phyloP scores from a whole-genome alignment of 1,284 basidiomycete species.

The Macrocybe sp. region DNA sequence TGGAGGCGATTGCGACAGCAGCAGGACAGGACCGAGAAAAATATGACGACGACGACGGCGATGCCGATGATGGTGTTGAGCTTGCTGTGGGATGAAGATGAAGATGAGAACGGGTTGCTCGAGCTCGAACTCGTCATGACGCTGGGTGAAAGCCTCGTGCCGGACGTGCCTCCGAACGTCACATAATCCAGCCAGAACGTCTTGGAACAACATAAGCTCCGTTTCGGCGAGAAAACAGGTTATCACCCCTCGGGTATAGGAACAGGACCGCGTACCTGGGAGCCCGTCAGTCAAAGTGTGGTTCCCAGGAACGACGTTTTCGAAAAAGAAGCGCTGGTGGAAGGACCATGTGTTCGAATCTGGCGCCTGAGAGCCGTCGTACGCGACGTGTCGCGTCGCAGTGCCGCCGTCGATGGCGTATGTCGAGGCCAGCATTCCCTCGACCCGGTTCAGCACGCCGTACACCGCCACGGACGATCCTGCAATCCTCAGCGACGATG shows the following conservation, averaged over 20 bases:
- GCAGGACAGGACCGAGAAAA: too few species aligned
- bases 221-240: background rate
- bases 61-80: too few species aligned
- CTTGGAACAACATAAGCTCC: background rate
- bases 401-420: slow-evolving; percentile 17
- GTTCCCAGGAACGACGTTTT: slow-evolving; percentile 15
- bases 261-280: slow-evolving; percentile 11
- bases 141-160: background rate
- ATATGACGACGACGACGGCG: too few species aligned
- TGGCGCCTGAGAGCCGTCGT: slow-evolving; percentile 13
- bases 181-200: slow-evolving; percentile 9
- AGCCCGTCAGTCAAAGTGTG: slow-evolving; percentile 17
- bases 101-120: too few species aligned
- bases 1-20: too few species aligned
- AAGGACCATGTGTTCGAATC: slow-evolving; percentile 12
- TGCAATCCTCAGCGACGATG: background rate
- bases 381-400: slow-evolving; percentile 10
- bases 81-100: too few species aligned
- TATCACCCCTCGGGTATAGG: background rate
- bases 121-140: too few species aligned
- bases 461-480: slow-evolving; percentile 18
- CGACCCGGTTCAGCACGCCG: slow-evolving; percentile 15
- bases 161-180: slow-evolving; percentile 3
- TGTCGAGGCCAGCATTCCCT: slow-evolving; percentile 16
- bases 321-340: slow-evolving; percentile 15